These are phyloP conservation scores for Boechera retrofracta DNA, from an alignment of 345 rosid species.

Conservation along the genomic window DNA sequence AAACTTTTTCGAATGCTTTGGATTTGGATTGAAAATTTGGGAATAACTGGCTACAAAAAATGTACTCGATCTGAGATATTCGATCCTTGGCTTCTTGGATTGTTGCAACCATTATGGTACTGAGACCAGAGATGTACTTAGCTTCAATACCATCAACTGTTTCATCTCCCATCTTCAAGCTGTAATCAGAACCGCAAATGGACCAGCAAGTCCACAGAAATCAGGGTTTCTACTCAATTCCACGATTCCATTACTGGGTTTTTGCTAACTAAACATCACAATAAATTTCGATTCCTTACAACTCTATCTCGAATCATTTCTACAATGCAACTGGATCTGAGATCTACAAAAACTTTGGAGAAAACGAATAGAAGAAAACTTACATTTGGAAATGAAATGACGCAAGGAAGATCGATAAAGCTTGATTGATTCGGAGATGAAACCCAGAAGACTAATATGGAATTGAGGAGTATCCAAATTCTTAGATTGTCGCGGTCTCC, in stretches of 20 bases:
- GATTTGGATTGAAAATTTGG: conserved; percentile 66
- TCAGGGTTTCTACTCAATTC: conserved; percentile 22
- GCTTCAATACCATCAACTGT: conserved; percentile 53
- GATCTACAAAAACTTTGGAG: background rate
- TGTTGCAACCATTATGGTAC: conserved; percentile 79
- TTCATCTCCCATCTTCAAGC: conserved; percentile 45
- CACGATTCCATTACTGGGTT: conserved; percentile 5
- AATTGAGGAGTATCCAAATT: background rate
- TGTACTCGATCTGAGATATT: conserved; percentile 89
- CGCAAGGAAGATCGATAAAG: conserved; percentile 5
- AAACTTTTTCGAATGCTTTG: conserved; percentile 58
- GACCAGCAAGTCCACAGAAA: background rate
- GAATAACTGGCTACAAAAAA: conserved; percentile 85
- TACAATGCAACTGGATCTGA: background rate
- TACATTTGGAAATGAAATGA: conserved; percentile 1
- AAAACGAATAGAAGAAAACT: conserved; percentile 16
- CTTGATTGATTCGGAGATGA: background rate
- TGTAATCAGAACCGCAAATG: background rate
- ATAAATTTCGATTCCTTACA: background rate
- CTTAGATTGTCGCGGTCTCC: conserved; percentile 1
- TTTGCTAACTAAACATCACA: background rate
- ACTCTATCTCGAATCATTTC: background rate
- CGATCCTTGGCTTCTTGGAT: conserved; percentile 90
- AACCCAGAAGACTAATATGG: background rate
- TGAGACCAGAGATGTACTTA: conserved; percentile 65